phyloP scores from a whole-genome alignment of 225 moss, liverwort and hornwort species.

The Rhytidiadelphus loreus region DNA sequence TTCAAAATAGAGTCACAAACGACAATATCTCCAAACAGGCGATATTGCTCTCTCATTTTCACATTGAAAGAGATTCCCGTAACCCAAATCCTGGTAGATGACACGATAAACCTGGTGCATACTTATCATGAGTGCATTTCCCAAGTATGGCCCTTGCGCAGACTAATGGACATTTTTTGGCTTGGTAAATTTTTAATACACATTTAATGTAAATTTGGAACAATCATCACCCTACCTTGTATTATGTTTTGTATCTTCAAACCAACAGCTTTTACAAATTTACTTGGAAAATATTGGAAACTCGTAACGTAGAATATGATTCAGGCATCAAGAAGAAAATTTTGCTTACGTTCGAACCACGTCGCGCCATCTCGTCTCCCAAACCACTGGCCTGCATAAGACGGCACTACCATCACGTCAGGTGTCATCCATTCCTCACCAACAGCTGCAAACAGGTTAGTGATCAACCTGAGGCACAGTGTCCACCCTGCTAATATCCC shows the following conservation, averaged over 20 bases:
- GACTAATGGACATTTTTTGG: neutral
- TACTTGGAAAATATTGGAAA: neutral
- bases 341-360: conserved; percentile 26
- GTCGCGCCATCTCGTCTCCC: conserved; percentile 30
- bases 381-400: conserved; percentile 19
- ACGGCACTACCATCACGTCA: conserved; percentile 13
- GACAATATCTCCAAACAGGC: neutral
- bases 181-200: neutral
- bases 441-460: neutral
- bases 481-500: neutral
- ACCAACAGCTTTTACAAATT: neutral
- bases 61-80: neutral
- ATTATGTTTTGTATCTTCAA: neutral
- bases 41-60: neutral
- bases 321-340: neutral
- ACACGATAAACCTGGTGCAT: neutral
- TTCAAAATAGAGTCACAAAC: neutral
- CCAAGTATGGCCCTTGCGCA: neutral
- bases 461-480: neutral
- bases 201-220: neutral
- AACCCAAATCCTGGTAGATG: neutral
- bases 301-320: neutral
- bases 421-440: neutral
- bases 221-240: neutral
- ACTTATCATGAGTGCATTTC: neutral